Conservation (phyloP, 2,329 filamentous ascomycete species). For the Fusarium luffae region DNA sequence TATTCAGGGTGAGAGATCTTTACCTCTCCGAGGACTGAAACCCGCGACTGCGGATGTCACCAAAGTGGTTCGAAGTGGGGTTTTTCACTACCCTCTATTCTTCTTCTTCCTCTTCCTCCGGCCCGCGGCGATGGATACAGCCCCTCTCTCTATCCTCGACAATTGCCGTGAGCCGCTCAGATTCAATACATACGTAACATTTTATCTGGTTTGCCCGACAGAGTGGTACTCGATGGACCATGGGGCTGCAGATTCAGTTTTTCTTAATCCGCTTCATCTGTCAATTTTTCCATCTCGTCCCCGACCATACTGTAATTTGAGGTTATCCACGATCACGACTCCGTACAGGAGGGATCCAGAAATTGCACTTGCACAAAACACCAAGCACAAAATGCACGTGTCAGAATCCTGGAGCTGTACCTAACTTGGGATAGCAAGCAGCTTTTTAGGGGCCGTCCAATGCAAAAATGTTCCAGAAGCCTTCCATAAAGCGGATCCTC, state of each 20-base stretch:
- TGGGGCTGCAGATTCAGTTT: constrained; percentile 5
- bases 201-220: constrained; percentile 18
- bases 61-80: constrained; percentile 41
- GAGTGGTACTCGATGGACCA: constrained; percentile 23
- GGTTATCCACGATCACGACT: constrained; percentile 19
- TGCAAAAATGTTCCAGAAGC: constrained; percentile 43
- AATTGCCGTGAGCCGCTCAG: constrained; percentile 16
- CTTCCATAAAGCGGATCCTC: constrained; percentile 38
- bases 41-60: constrained; percentile 32
- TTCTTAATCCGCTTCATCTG: neutral
- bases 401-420: constrained; percentile 4
- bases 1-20: constrained; percentile 25
- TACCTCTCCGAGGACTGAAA: constrained; percentile 29
- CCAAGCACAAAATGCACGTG: constrained; percentile 42
- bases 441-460: constrained; percentile 15
- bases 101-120: constrained; percentile 31
- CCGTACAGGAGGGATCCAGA: neutral
- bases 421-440: neutral
- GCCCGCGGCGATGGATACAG: constrained; percentile 41
- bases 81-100: constrained; percentile 20
- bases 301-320: constrained; percentile 42
- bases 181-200: constrained; percentile 26
- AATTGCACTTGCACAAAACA: constrained; percentile 45
- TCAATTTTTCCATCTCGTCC: constrained; percentile 32
- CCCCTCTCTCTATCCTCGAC: constrained; percentile 27